Evolutionary conservation across 176 grass and related monocot genomes (phyloP).

Genomic region (Rhipidocladum racemiflorum): DNA sequence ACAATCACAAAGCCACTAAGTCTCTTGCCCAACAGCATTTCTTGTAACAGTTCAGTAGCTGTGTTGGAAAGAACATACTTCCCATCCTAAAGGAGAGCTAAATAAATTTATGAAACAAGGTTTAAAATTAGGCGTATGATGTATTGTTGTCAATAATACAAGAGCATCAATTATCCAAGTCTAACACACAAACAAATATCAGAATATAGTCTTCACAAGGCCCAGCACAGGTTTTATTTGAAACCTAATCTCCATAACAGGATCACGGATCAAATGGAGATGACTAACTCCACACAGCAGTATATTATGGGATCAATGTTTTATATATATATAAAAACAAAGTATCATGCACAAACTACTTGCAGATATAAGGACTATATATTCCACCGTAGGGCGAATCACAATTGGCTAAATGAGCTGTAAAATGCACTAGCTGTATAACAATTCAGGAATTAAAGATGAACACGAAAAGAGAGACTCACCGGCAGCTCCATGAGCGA

Average conservation of each 20-base stretch:
- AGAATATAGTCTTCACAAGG: not conserved
- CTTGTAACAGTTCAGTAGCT: not conserved
- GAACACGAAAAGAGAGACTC: slow-evolving; percentile 9
- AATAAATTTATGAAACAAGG: slow-evolving; percentile 3
- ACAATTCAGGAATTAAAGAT: not conserved
- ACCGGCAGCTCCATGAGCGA: slow-evolving; percentile 95
- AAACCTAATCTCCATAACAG: not conserved
- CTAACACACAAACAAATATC: not conserved
- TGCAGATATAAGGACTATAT: not conserved
- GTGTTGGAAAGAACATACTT: not conserved
- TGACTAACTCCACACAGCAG: not conserved
- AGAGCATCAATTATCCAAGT: not conserved
- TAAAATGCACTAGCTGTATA: not conserved
- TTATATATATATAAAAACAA: not conserved
- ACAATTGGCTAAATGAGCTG: not conserved
- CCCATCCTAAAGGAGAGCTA: not conserved
- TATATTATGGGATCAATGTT: not conserved
- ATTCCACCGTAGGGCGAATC: not conserved
- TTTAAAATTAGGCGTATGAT: not conserved
- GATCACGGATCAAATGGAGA: not conserved
- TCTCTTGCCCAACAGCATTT: not conserved
- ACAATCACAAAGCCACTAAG: not conserved
- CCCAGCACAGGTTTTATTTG: not conserved
- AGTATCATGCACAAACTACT: not conserved
- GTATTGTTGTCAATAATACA: not conserved